A percentile compares a stretch with the other conserved stretches of the same genome.
phyloP scores from a whole-genome alignment of 169 alveolate species.

The Plasmodium coatneyi region DNA sequence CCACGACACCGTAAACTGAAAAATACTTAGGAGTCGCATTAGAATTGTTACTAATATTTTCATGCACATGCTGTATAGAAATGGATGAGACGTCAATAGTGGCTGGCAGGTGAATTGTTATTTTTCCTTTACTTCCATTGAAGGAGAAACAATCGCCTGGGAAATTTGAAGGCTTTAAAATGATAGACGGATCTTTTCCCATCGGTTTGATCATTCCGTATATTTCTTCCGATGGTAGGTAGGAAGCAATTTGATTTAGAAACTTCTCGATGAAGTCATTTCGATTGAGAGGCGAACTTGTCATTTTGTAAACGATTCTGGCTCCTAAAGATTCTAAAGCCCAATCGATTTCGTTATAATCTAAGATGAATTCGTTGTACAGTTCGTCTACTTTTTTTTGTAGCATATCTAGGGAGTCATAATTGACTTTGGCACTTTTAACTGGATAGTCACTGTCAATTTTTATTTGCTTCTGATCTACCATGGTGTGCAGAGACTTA shows the following conservation, averaged over 20 bases:
- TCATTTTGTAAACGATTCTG: conserved; percentile 72
- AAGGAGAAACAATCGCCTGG: conserved; percentile 76
- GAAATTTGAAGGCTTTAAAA: conserved; percentile 56
- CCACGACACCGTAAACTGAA: conserved; percentile 68
- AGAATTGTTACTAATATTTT: conserved; percentile 60
- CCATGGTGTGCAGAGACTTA: conserved; percentile 7
- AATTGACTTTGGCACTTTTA: background rate
- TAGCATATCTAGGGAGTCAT: conserved; percentile 30
- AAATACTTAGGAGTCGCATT: conserved; percentile 75
- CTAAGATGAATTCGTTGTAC: conserved; percentile 71
- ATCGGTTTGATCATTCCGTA: conserved; percentile 75
- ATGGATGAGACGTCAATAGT: conserved; percentile 65
- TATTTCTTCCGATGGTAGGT: conserved; percentile 73
- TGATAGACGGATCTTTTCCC: conserved; percentile 74
- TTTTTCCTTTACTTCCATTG: conserved; percentile 60
- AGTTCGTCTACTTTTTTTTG: conserved; percentile 70
- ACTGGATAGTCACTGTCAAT: background rate
- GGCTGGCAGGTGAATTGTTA: conserved; percentile 72
- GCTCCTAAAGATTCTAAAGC: conserved; percentile 76
- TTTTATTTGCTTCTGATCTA: conserved; percentile 43
- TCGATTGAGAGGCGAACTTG: conserved; percentile 71
- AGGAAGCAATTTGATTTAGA: conserved; percentile 54
- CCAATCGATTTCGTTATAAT: conserved; percentile 74
- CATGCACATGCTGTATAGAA: conserved; percentile 72
- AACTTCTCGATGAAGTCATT: conserved; percentile 67